Evolutionary conservation across 2,329 filamentous ascomycete species (phyloP), one percentile per base, ranked within the genome.

Genomic region (Myriosclerotinia curreyana): DNA sequence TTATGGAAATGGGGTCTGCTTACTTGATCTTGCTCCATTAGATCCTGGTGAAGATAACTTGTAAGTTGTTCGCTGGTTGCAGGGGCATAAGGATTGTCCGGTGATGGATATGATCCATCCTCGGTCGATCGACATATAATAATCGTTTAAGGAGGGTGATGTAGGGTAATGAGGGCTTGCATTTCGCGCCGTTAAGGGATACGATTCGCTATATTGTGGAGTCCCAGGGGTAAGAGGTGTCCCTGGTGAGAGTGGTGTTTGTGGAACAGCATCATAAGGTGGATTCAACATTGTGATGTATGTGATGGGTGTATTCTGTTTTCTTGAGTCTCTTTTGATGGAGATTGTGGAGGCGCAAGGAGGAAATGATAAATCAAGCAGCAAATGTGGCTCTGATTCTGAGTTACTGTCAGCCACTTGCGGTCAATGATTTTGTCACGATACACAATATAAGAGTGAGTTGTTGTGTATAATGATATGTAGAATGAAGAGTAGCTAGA

Each of bases 191-290:
- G 31, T 49, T 25, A 38, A 49, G 11, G 56, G 44, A 38, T 49
- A 25, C 20, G 31, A 48, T 12, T 60, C 58, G 36, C 48, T 40
- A 20, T 60, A 60, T 31, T 51, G 48, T 49, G 58, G 36, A 1
- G 56, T 49, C 17, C n/a, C 31, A 28, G 56, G 44, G 17, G 56
- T 38, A 12, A 7, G 6, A 49, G 44, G 56, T 40, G 34, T 51
- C 28, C n/a, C 22, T 7, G 48, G 36, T 42, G 58, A 40, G 2
- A 20, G 2, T 17, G 58, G 36, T 1, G 9, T 42, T 28, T 60
- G 46, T 15, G 58, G 36, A 7, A 49, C 48, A 22, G 17, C 34
- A 40, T 51, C n/a, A 31, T 51, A 60, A 1, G 25, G 34, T 20
- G 46, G 42, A 22, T 50, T 51, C 11, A 20, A 51, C 48, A 60